Conservation (phyloP, 2,329 filamentous ascomycete species). For the Botrytis aclada region DNA sequence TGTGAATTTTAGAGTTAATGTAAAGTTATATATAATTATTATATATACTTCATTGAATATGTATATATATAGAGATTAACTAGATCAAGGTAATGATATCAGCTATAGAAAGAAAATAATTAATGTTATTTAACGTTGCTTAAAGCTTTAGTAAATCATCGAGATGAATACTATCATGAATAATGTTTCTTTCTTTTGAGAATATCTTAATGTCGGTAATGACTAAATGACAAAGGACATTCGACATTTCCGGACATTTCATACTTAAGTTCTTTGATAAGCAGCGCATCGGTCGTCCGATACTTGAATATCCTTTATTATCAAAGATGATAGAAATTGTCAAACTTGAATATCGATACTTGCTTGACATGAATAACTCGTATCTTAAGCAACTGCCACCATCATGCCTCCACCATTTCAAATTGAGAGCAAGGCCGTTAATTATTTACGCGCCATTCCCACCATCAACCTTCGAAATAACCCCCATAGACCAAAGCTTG, state of each 20-base stretch:
- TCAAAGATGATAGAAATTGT: background rate
- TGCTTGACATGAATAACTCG: background rate
- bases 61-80: background rate
- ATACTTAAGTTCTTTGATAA: background rate
- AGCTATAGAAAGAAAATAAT: background rate
- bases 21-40: no score
- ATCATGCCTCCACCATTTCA: background rate
- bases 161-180: background rate
- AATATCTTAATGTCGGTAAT: background rate
- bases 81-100: background rate
- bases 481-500: background rate
- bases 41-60: no score
- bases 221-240: background rate
- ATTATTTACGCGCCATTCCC: background rate
- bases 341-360: background rate
- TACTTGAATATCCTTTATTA: background rate
- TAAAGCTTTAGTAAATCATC: background rate
- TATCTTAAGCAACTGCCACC: background rate
- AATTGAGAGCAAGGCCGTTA: background rate
- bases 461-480: background rate
- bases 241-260: background rate
- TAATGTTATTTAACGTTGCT: background rate
- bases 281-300: background rate
- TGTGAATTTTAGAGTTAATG: no score
- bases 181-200: background rate